Percentiles rank a stretch among this genome's conserved stretches.
These are phyloP conservation scores for Gossypium stocksii DNA, from an alignment of 345 rosid species.

Conservation along the genomic window DNA sequence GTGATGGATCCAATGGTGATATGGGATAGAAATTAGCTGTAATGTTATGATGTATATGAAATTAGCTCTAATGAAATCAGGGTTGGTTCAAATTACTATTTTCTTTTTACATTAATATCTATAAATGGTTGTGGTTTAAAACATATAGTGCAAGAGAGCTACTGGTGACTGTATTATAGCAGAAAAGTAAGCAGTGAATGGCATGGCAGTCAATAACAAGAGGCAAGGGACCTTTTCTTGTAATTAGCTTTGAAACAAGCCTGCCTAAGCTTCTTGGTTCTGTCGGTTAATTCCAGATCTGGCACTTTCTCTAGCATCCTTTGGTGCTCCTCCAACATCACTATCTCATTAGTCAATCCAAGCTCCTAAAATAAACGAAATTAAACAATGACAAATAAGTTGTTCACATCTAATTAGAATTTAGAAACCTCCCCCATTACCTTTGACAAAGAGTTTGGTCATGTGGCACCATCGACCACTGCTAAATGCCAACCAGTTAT, in stretches of 20 bases:
- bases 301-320: constrained; percentile 37
- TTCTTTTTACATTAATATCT: background rate
- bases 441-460: background rate
- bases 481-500: background rate
- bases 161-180: background rate
- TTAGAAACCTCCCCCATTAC: background rate
- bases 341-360: constrained; percentile 39
- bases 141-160: background rate
- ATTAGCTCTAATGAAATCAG: no score
- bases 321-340: constrained; percentile 46
- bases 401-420: background rate
- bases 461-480: background rate
- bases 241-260: constrained; percentile 65
- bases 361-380: constrained; percentile 26
- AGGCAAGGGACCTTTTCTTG: constrained; percentile 32
- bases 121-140: background rate
- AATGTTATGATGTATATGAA: background rate
- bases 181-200: background rate
- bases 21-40: background rate
- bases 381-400: no score
- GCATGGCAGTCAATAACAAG: constrained; percentile 15
- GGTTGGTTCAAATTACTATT: background rate
- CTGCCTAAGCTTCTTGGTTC: constrained; percentile 55
- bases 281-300: constrained; percentile 40
- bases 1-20: background rate